Evolutionary conservation across 2,329 filamentous ascomycete species (phyloP), one percentile per base, ranked within the genome.

Genomic region (Aspergillus felis): DNA sequence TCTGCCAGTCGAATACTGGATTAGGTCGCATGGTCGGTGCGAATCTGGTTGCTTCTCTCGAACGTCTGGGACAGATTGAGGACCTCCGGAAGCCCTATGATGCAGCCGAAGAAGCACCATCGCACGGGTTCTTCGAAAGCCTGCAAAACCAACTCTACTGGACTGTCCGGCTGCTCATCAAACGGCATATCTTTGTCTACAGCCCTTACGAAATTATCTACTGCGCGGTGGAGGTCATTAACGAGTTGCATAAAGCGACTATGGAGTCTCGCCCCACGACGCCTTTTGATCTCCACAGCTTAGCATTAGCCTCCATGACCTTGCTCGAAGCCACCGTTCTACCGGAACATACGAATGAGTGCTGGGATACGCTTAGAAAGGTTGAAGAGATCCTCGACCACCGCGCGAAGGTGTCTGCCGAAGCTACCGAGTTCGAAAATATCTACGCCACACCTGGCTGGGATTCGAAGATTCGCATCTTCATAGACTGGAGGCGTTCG

Each of bases 381-480:
- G 81, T 83, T 3, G 79, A 83, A 53, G 72, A 75, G 10, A 74
- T 82, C 3, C 73, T 82, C 48, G 76, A 79, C 42, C 70, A 75
- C 8, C 78, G 81, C 24, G 76, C 70, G 24, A 73, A 72, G 61
- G 63, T 64, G 29, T 56, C 65, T 9, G 41, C 63, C 10, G 63
- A 68, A 27, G 63, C 63, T 1, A 57, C 64, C 8, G 75, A 77
- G 52, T 76, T 76, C 29, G 68, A 68, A 2, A 69, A 74, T 50
- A 69, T 77, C 25, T 76, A 77, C 57, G 65, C 67, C 20, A 76
- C 74, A 1, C 66, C 68, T 5, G 66, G 67, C 35, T 78, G 76
- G 76, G 74, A 77, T 58, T 63, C 68, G 6, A 75, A 75, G 55
- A 73, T 78, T 53, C 74, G 72, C 14, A 64, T 66, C 47, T 75